Evolutionary conservation across 768 basidiomycete genomes (phyloP), one percentile per base, ranked within the genome.

Genomic region (Aureoboletus auriporus): DNA sequence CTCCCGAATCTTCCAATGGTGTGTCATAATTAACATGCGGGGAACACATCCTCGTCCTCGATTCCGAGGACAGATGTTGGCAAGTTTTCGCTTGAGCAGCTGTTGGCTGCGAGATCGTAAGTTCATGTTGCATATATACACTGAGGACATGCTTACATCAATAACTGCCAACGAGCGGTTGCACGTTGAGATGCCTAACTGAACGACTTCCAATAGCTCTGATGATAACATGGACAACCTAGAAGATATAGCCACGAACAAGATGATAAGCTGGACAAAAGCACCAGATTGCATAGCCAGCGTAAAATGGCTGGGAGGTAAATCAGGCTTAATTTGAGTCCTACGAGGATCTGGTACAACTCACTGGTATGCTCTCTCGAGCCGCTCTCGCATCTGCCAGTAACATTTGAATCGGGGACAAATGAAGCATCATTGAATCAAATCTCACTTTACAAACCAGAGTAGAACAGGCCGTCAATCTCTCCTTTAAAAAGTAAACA

Each of bases 271-370:
- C 52, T 85, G 84, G 11, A 86, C 70, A 58, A 92, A 92, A 14
- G 86, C 82, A 14, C 83, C 86, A 1, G 79, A 76, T 60, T 84
- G 85, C 73, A 91, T 77, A 30, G 78, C 76, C 23, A 82, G 70
- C 27, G 71, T 67, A 50, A 89, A 80, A 27, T 76, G 76, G 39
- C 88, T 91, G 52, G 8, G 42, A 38, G 30, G 23, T 34, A 42
- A 16, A 46, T 34, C 34, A 45, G 42, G 12, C 16, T 12, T n/a
- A 23, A 6, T 45, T 8, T 31, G 47, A 33, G 16, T 28, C 4
- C 5, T 7, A 31, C 1, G 34, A 39, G 11, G 10, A 44, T 13
- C 11, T 48, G 10, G 36, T 31, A 39, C 38, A 47, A 52, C 75
- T 51, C 52, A 86, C 88, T 64, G 63, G 62, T 82, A 84, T 12